Base-by-base conservation (phyloP, 1,284 basidiomycete genomes). In the Ganoderma leucocontextum region DNA sequence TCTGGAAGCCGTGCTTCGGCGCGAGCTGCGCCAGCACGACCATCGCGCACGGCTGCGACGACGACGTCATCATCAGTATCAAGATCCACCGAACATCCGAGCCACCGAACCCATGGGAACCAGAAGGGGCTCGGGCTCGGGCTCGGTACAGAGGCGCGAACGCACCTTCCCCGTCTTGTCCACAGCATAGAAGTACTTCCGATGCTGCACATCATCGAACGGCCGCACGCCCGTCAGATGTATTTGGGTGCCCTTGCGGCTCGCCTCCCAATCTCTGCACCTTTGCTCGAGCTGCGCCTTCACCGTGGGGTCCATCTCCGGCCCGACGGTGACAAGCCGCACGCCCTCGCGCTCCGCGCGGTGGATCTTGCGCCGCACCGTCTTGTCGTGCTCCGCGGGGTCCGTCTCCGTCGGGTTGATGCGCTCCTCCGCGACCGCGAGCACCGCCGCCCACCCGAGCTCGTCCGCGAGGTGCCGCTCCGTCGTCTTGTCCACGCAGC, bases 21-120 rank as follows among this genome's bases (percentile, higher is more conserved):
- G 86, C 79, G 17, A 89, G 81, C 76, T 87, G 85, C 10, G 87
- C 84, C 5, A 89, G 77, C 33, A 87, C 86, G 63, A 89, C 85
- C 67, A 89, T 76, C 1, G 82, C 83, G 69, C 81, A 80, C 12
- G 80, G 74, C 80, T 82, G 67, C n/a, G 5, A 36, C 53, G 10
- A 55, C 6, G 8, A 47, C 2, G 33, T 33, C 7, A 19, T 58
- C 55, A 25, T 13, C 19, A 36, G 4, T 22, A 10, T 59, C 47
- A 47, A n/a, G 22, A 47, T 41, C 35, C 62, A 68, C 22, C 44
- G 17, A 36, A 7, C 35, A 0, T 3, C 36, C 19, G 41, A 41
- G 0, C 9, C 22, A 25, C 22, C 47, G 22, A 49, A 25, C 9
- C 22, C 10, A 29, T 29, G 29, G 22, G 22, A 12, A 29, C 29